phyloP scores from a whole-genome alignment of 2,329 filamentous ascomycete genomes.

The Sordariomycetes sp. region DNA sequence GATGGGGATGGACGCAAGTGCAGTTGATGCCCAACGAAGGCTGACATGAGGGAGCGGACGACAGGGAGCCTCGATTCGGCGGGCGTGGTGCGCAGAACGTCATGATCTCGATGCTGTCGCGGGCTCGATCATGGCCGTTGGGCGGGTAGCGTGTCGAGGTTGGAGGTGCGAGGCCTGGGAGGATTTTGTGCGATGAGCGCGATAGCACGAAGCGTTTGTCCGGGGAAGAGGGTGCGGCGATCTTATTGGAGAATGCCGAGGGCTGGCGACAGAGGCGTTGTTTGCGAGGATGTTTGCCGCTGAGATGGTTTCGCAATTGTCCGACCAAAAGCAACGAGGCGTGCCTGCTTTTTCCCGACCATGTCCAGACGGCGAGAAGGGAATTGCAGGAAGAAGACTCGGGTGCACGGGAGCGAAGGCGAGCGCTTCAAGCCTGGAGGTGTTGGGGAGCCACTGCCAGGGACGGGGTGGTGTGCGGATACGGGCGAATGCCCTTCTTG shows the following conservation, averaged over 20 bases:
- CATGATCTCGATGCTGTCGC: slow-evolving; percentile 5
- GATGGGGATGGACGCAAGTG: not conserved
- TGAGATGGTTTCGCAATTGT: slow-evolving; percentile 2
- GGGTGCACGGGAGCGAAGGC: too few relatives aligned
- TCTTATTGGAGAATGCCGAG: slow-evolving; percentile 12
- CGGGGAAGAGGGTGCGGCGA: slow-evolving; percentile 5
- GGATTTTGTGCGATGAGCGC: slow-evolving; percentile 7
- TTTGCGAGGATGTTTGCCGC: slow-evolving; percentile 1
- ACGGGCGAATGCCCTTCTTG: too few relatives aligned
- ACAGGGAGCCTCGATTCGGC: slow-evolving; percentile 1
- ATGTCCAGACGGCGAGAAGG: too few relatives aligned
- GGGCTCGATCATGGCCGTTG: not conserved
- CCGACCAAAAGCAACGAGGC: too few relatives aligned
- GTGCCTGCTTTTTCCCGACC: too few relatives aligned
- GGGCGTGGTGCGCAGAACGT: slow-evolving; percentile 3
- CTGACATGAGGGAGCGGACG: slow-evolving; percentile 3
- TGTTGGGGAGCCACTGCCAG: too few relatives aligned
- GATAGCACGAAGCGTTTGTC: slow-evolving; percentile 2
- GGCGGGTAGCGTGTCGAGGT: slow-evolving; percentile 8
- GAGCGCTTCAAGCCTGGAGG: too few relatives aligned
- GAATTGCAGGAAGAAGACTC: too few relatives aligned
- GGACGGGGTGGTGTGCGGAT: too few relatives aligned
- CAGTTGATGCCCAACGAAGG: slow-evolving; percentile 4
- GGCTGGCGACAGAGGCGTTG: slow-evolving; percentile 3
- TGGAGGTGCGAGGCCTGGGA: slow-evolving; percentile 4